Evolutionary conservation across 257 asterid genomes (phyloP).

Genomic region (Coffea canephora): DNA sequence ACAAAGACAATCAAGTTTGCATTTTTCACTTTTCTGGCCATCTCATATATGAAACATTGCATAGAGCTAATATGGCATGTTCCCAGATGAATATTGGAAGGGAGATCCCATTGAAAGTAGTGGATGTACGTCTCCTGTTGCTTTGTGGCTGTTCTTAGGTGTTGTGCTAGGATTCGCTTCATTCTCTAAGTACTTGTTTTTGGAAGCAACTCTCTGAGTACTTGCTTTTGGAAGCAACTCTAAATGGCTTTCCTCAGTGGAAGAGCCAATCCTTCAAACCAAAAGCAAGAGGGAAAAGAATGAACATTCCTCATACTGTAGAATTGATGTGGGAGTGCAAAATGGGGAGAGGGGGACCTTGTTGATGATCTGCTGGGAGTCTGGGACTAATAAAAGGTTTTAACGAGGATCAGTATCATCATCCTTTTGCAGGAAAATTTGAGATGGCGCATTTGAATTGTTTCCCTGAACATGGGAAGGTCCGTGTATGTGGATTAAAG

Average conservation of each 20-base stretch:
- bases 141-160: too few species aligned
- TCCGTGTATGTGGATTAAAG: slow-evolving; percentile 41
- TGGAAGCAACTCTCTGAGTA: background rate
- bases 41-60: too few species aligned
- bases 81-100: too few species aligned
- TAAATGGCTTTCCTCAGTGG: background rate
- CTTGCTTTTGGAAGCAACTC: background rate
- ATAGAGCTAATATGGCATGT: too few species aligned
- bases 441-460: slow-evolving; percentile 59
- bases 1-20: too few species aligned
- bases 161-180: background rate
- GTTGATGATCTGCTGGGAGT: too few species aligned
- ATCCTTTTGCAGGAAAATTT: slow-evolving; percentile 49
- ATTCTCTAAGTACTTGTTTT: background rate
- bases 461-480: slow-evolving; percentile 54
- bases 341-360: background rate
- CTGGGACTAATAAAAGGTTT: background rate
- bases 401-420: background rate
- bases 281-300: background rate
- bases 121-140: too few species aligned
- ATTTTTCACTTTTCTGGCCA: too few species aligned
- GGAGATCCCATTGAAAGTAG: too few species aligned
- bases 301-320: background rate
- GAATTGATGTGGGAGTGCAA: background rate
- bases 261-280: background rate